Evolutionary conservation across 2,329 filamentous ascomycete species (phyloP), one percentile per base, ranked within the genome.

Genomic region (Pseudogymnoascus verrucosus): DNA sequence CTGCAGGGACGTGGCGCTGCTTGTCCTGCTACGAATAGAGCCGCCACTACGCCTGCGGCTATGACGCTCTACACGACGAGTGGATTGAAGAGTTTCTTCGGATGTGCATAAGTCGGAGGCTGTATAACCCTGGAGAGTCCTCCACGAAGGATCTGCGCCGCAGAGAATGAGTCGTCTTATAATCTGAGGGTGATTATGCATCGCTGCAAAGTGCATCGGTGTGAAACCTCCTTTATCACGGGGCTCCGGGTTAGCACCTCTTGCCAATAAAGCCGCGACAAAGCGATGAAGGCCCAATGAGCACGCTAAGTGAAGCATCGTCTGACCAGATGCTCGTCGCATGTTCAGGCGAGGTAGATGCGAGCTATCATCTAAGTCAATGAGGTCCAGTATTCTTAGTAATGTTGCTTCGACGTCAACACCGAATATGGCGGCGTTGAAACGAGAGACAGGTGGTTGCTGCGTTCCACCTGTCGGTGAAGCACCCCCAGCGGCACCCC

Each of bases 141-240:
- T 82, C 65, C 89, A 79, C 51, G 82, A 86, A 34, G 89, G 84
- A 74, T 92, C 88, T 2, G 89, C 90, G 40, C 90, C 89, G 42
- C 85, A 83, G 23, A 89, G 79, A 68, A 93, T 86, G 64, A 96
- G 81, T 12, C 89, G 84, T 65, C 88, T 83, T 12, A 93, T 87
- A 68, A 95, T 91, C 71, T 91, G 87, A 10, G 84, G 78, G 71
- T 92, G 87, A 66, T 88, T 85, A 74, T 89, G 88, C 71, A 96
- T 82, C 26, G 89, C 87, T 19, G 91, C 91, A 72, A 93, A 84
- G 74, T 96, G 90, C 77, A 96, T 82, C 12, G 91, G 86, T 4
- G 90, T 91, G 74, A 91, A 93, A 21, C 91, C 91, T 60, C 89
- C 88, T 66, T 86, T 88, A 72, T 96, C 91, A 63, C 86, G 83